Conservation (phyloP, 2,329 filamentous ascomycete species). For the Sphaerulina musiva region DNA sequence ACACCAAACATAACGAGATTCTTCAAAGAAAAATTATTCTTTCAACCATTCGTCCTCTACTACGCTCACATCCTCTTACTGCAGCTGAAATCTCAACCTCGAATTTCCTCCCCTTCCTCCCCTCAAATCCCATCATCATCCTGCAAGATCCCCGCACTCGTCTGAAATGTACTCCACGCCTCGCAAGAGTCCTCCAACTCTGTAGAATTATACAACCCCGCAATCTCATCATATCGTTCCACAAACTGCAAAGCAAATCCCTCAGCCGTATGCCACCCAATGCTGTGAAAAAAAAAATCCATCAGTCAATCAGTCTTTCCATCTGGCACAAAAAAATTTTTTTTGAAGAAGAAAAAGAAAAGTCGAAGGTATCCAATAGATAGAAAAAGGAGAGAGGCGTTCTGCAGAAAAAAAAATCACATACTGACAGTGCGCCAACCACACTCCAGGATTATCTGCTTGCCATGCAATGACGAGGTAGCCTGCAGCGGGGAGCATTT, state of each 20-base stretch:
- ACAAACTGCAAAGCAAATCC: slow-evolving; percentile 29
- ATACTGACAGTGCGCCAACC: slow-evolving; percentile 46
- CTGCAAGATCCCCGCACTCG: background rate
- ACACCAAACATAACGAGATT: no score
- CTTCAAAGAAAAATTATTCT: no score
- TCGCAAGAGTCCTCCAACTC: background rate
- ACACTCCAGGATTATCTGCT: slow-evolving; percentile 47
- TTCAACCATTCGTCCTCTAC: no score
- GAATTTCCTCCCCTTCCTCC: no score
- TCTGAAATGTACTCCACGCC: background rate
- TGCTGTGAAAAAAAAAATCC: slow-evolving; percentile 4
- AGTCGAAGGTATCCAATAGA: no score
- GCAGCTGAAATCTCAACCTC: no score
- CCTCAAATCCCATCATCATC: background rate
- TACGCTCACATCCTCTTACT: no score
- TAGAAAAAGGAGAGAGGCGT: no score
- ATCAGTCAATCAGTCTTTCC: background rate
- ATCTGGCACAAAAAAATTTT: no score
- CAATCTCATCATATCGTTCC: slow-evolving; percentile 19
- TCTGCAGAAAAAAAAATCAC: background rate
- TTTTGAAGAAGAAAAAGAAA: background rate
- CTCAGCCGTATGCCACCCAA: slow-evolving; percentile 30
- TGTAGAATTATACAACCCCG: slow-evolving; percentile 8
- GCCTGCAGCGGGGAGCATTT: slow-evolving; percentile 40
- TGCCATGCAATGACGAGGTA: slow-evolving; percentile 47